These are phyloP conservation scores for Didymella pomorum DNA, from an alignment of 2,329 filamentous ascomycete genomes.

Conservation along the genomic window DNA sequence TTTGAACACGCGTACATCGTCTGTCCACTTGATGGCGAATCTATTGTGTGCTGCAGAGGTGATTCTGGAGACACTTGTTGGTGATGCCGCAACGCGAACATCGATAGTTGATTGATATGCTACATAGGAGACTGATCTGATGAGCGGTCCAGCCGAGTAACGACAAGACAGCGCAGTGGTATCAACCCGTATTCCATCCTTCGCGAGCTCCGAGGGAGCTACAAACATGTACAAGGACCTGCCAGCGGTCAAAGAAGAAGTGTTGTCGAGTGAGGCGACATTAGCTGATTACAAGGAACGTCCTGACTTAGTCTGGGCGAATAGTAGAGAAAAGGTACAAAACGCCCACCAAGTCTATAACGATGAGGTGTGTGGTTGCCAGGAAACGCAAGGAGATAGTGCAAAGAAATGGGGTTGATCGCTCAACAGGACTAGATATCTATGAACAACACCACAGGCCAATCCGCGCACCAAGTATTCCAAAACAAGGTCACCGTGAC, in stretches of 20 bases:
- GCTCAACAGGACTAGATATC: conserved; percentile 26
- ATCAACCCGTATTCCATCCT: conserved; percentile 10
- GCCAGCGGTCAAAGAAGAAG: conserved; percentile 14
- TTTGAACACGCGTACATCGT: not conserved
- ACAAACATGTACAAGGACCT: conserved; percentile 19
- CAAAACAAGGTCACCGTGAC: conserved; percentile 17
- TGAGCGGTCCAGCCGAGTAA: conserved; percentile 18
- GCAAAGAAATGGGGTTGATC: conserved; percentile 25
- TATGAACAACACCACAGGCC: conserved; percentile 18
- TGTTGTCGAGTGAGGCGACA: conserved; percentile 12
- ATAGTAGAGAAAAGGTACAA: conserved; percentile 9
- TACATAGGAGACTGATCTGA: conserved; percentile 19
- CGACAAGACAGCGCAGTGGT: conserved; percentile 16
- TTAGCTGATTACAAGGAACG: conserved; percentile 24
- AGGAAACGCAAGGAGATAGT: conserved; percentile 23
- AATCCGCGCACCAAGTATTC: conserved; percentile 14
- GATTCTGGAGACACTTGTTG: not conserved
- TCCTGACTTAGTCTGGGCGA: conserved; percentile 16
- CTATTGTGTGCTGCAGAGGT: not conserved
- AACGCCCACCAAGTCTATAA: conserved; percentile 17
- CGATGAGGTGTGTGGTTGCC: conserved; percentile 13
- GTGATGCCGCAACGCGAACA: conserved; percentile 14
- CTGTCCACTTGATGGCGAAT: not conserved
- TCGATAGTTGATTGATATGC: conserved; percentile 11
- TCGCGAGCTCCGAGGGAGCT: conserved; percentile 4